These are phyloP conservation scores for Cladophialophora carrionii DNA, from an alignment of 2,329 filamentous ascomycete genomes.

Conservation along the genomic window DNA sequence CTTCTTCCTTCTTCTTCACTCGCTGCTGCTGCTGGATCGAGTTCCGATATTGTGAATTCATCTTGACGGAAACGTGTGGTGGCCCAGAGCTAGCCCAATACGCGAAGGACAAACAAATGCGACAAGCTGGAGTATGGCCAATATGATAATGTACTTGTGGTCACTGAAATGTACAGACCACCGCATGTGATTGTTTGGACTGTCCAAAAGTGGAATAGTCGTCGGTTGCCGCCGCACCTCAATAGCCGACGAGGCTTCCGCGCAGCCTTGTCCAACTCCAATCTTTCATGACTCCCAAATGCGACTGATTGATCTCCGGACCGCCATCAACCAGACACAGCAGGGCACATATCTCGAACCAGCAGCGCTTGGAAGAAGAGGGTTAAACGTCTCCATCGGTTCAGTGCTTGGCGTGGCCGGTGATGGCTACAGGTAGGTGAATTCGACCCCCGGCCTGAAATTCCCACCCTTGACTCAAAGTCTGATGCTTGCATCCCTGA, in stretches of 20 bases:
- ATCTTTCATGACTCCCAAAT: background rate
- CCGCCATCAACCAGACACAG: background rate
- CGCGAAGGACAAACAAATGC: background rate
- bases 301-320: background rate
- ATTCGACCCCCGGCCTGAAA: background rate
- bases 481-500: background rate
- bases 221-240: constrained; percentile 13
- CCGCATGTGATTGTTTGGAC: constrained; percentile 12
- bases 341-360: background rate
- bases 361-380: background rate
- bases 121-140: background rate
- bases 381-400: background rate
- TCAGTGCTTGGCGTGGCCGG: background rate
- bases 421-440: constrained; percentile 18
- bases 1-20: constrained; percentile 60
- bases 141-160: background rate
- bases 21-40: constrained; percentile 50
- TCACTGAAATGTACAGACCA: background rate
- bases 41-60: constrained; percentile 57
- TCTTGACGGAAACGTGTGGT: constrained; percentile 45
- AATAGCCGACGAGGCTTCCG: constrained; percentile 11
- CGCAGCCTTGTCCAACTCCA: constrained; percentile 8
- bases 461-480: constrained; percentile 11
- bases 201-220: constrained; percentile 11
- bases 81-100: background rate